Percentiles rank a stretch among this genome's conserved stretches.
Evolutionary conservation across 352 stramenopile genomes (phyloP).

Genomic region (Pythium sp.): DNA sequence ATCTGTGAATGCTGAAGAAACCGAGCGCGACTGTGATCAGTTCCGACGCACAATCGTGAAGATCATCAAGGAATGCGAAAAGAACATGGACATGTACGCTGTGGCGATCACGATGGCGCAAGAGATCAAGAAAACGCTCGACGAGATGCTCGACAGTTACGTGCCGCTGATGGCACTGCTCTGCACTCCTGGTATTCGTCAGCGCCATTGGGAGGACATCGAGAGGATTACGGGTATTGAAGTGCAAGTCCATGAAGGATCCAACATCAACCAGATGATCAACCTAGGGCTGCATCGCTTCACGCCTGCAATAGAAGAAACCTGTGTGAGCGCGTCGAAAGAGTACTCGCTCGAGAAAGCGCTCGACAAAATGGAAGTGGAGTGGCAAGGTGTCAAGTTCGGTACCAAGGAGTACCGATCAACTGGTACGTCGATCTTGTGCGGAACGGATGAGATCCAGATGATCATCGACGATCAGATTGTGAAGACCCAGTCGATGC

Average conservation of each 20-base stretch:
- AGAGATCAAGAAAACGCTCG: conserved; percentile 77
- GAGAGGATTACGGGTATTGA: conserved; percentile 83
- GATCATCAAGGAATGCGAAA: conserved; percentile 90
- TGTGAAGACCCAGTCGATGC: conserved; percentile 95
- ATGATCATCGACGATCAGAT: conserved; percentile 95
- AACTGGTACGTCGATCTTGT: conserved; percentile 91
- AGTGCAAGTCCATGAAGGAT: conserved; percentile 87
- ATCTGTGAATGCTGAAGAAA: conserved; percentile 82
- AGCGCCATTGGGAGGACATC: conserved; percentile 93
- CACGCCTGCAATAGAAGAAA: conserved; percentile 88
- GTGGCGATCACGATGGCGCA: conserved; percentile 78
- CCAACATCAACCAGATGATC: conserved; percentile 91
- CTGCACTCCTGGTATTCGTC: conserved; percentile 89
- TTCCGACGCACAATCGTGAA: conserved; percentile 87
- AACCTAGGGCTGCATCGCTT: conserved; percentile 85
- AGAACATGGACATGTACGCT: conserved; percentile 81
- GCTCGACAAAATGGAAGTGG: conserved; percentile 92
- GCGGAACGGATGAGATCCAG: conserved; percentile 89
- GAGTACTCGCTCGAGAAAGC: conserved; percentile 93
- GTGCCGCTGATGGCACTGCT: conserved; percentile 91
- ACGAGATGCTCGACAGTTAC: conserved; percentile 87
- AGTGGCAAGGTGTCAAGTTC: conserved; percentile 92
- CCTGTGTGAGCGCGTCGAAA: conserved; percentile 92
- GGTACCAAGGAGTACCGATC: conserved; percentile 93
- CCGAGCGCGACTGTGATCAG: conserved; percentile 85